A percentile compares a stretch with the other conserved stretches of the same genome.
These are phyloP conservation scores for Aspergillus asperescens DNA, from an alignment of 495 filamentous ascomycete genomes.

Conservation along the genomic window DNA sequence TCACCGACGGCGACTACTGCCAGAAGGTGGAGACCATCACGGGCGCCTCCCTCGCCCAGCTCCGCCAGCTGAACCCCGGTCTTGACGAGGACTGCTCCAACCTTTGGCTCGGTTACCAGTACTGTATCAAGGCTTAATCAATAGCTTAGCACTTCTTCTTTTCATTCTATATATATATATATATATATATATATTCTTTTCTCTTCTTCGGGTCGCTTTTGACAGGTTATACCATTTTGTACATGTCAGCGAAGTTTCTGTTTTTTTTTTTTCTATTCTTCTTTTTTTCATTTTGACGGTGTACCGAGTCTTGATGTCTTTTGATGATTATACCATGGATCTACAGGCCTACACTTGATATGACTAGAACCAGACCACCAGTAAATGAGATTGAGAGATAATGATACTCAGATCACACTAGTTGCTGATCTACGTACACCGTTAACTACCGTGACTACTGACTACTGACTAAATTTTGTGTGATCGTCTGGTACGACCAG, in stretches of 20 bases:
- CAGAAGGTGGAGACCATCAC: constrained; percentile 26
- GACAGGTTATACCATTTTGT: constrained; percentile 5
- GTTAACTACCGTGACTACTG: too few species aligned
- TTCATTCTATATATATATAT: too few species aligned
- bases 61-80: constrained; percentile 38
- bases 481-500: too few species aligned
- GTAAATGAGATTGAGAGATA: too few species aligned
- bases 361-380: too few species aligned
- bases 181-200: too few species aligned
- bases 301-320: constrained; percentile 2
- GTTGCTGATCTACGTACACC: too few species aligned
- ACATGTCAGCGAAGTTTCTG: constrained; percentile 3
- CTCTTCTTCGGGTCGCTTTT: constrained; percentile 5
- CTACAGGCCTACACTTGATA: not conserved
- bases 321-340: constrained; percentile 3
- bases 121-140: constrained; percentile 29
- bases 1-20: constrained; percentile 40
- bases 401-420: too few species aligned
- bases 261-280: not conserved
- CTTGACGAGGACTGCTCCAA: constrained; percentile 32
- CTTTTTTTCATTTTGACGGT: not conserved
- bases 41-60: constrained; percentile 24
- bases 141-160: not conserved
- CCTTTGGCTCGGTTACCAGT: constrained; percentile 39
- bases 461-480: too few species aligned